Percentiles rank a stretch among this genome's conserved stretches.
Evolutionary conservation across 805 yeast species (phyloP).

Genomic region (Yamadazyma tumulicola): DNA sequence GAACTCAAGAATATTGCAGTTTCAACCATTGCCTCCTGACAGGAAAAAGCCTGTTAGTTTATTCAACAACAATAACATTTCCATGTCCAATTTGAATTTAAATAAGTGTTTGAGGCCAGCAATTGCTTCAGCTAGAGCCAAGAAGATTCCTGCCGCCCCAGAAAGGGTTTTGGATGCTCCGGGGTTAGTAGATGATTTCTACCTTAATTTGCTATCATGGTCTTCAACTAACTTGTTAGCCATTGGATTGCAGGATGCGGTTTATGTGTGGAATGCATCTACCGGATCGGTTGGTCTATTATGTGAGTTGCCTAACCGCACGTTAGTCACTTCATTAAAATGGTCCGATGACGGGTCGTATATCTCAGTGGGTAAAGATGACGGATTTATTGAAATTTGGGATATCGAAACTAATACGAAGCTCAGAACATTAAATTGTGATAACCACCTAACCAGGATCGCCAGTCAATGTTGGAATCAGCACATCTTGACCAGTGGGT

Average conservation of each 20-base stretch:
- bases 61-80: conserved; percentile 22
- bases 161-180: conserved; percentile 96
- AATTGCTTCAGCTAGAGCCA: conserved; percentile 62
- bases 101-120: conserved; percentile 38
- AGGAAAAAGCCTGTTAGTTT: conserved; percentile 34
- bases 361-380: conserved; percentile 76
- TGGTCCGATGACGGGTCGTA: conserved; percentile 94
- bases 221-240: conserved; percentile 78
- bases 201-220: conserved; percentile 85
- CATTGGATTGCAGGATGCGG: conserved; percentile 77
- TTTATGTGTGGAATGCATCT: conserved; percentile 90
- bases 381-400: conserved; percentile 90
- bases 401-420: conserved; percentile 76
- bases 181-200: conserved; percentile 88
- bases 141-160: conserved; percentile 82
- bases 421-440: conserved; percentile 73
- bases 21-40: conserved; percentile 83
- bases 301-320: conserved; percentile 48
- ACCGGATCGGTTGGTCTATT: conserved; percentile 73
- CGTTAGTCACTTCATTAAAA: conserved; percentile 63
- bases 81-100: conserved; percentile 13
- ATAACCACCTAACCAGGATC: conserved; percentile 61
- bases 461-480: conserved; percentile 84
- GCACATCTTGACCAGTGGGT: conserved; percentile 80
- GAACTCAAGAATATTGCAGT: conserved; percentile 78